Base-by-base conservation (phyloP, 2,329 filamentous ascomycete genomes). In the Beauveria sp. region DNA sequence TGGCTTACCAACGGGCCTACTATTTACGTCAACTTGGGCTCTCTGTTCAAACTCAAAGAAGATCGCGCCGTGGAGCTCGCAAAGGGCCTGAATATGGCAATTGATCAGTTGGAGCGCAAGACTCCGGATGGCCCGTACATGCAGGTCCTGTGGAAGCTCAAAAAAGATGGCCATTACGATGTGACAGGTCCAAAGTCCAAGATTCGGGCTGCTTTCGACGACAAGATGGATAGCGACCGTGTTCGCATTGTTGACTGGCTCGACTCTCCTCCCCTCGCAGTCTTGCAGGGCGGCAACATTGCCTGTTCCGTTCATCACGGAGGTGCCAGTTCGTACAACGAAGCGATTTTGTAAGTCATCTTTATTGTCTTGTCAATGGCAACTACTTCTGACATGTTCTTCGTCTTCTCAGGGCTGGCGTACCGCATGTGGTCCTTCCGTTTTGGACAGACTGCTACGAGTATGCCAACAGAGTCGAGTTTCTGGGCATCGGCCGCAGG, bases 1-100 rank as follows among this genome's bases (percentile, higher is more conserved):
- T 83, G 80, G 81, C 69, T 83, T 3, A 64, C 67, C 1, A 66
- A 69, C 3, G 70, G 70, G 0, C 76, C 77, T 2, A 82, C 79
- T 0, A 67, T 83, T 0, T 73, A 80, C n/a, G 72, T 83, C 40
- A 81, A 79, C 63, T 67, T 83, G 1, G 81, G 81, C 0, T 78
- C 78, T 0, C 70, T 75, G 3, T 68, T 71, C 52, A 66, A 65
- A 0, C 66, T 73, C 4, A 66, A 69, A 0, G 67, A 72, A 3
- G 66, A 70, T 0, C 71, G 76, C 52, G 76, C 75, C 0, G 53
- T 69, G 8, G 74, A 78, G 38, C 72, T 82, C 38, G 75, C 76
- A 0, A 52, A 48, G 0, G 75, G 74, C 0, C 43, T 82, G 3
- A 69, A 69, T 9, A 64, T 67, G 0, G 69, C 78, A 2, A 67